Evolutionary conservation across 2,329 filamentous ascomycete genomes (phyloP).

Genomic region (Alternaria infectoria): DNA sequence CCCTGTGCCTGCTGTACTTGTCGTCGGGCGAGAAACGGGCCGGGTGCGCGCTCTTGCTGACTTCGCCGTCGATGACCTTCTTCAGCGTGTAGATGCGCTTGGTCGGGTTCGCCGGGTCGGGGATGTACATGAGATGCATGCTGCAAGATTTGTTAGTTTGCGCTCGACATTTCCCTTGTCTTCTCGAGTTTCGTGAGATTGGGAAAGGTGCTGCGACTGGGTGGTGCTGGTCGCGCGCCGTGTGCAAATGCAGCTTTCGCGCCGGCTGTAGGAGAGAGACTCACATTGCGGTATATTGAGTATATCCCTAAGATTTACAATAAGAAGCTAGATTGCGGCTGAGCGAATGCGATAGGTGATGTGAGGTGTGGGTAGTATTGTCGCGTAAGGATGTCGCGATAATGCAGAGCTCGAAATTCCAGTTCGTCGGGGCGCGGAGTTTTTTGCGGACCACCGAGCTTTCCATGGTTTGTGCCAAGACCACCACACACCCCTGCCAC

Average conservation of each 20-base stretch:
- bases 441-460: conserved; percentile 35
- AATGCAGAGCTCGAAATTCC: conserved; percentile 7
- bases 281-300: conserved; percentile 6
- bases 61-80: conserved; percentile 80
- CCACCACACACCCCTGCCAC: not conserved
- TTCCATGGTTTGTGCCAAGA: conserved; percentile 4
- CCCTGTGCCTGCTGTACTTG: conserved; percentile 94
- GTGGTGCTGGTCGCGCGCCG: not conserved
- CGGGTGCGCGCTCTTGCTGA: conserved; percentile 95
- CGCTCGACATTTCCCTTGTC: too few relatives aligned
- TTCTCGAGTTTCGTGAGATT: too few relatives aligned
- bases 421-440: conserved; percentile 11
- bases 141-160: conserved; percentile 26
- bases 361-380: not conserved
- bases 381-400: conserved; percentile 11
- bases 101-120: conserved; percentile 70
- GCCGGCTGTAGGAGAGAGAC: not conserved
- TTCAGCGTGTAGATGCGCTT: conserved; percentile 95
- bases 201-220: too few relatives aligned
- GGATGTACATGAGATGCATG: conserved; percentile 85
- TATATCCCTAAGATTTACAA: not conserved
- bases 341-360: not conserved
- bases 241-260: not conserved
- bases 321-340: not conserved
- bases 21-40: conserved; percentile 97